These are phyloP conservation scores for Guillardia theta DNA, from an alignment of 78 protist species.

Conservation along the genomic window DNA sequence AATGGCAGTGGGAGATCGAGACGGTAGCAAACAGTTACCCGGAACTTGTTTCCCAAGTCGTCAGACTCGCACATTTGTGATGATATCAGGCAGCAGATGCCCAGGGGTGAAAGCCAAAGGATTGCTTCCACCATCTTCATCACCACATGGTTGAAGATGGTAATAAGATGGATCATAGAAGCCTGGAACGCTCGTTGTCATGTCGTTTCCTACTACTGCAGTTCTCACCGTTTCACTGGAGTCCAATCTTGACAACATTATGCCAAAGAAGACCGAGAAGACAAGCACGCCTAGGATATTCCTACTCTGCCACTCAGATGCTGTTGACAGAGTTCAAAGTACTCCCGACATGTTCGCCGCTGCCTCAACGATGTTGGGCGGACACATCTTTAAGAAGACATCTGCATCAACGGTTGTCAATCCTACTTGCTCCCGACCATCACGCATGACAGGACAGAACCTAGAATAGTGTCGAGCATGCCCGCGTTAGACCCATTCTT, in stretches of 20 bases:
- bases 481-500: too few relatives aligned
- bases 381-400: background rate
- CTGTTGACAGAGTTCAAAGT: too few relatives aligned
- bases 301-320: too few relatives aligned
- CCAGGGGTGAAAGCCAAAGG: background rate
- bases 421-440: too few relatives aligned
- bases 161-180: too few relatives aligned
- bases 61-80: background rate
- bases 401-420: too few relatives aligned
- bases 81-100: background rate
- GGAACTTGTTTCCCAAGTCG: background rate
- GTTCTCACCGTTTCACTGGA: background rate
- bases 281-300: background rate
- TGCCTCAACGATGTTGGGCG: background rate
- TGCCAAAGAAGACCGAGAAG: background rate
- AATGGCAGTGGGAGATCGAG: background rate
- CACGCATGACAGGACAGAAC: too few relatives aligned
- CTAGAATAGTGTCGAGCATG: background rate
- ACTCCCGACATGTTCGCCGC: background rate
- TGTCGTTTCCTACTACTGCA: too few relatives aligned
- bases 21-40: background rate
- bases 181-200: too few relatives aligned
- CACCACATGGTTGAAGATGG: background rate
- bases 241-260: background rate
- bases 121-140: background rate